Evolutionary conservation across 371 early-diverging fungal genomes (phyloP), one percentile per base, ranked within the genome.

Genomic region (Rhizopus sp.): DNA sequence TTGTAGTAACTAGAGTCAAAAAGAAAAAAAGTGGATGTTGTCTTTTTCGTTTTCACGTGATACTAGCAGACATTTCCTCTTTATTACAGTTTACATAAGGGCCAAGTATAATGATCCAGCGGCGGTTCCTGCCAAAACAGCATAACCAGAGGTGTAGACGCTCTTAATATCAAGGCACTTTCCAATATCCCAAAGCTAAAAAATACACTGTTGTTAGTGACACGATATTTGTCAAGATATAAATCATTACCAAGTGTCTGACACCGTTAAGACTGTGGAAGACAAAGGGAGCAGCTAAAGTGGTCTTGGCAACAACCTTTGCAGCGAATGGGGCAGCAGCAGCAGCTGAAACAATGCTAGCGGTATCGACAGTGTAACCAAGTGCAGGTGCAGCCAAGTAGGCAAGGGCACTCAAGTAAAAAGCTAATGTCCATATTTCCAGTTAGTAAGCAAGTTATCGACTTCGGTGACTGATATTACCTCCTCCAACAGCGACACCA

Each of bases 231-330:
- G 23, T 23, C 23, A 23, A 23, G 2, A 23, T 35, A 33, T n/a
- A 49, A 16, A 47, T 39, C 55, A 23, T 70, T 63, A 64, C 86
- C 91, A 96, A 84, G 70, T 94, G 95, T 60, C 96, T 87, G 51
- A 96, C 63, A 53, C 96, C 96, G 73, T 91, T 93, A 64, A 92
- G 81, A 42, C 83, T 64, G 79, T 97, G 96, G 87, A 80, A 97
- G 57, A 87, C 84, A 65, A 92, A 85, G 31, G 94, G 90, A 54
- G 71, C 61, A 40, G 90, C 88, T 51, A 93, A 37, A 39, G 81
- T 64, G 41, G 71, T 47, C 68, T 77, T 80, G 29, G 70, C 70
- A 48, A 59, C 51, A 10, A 77, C 62, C 67, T 77, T 77, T 29
- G 60, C 67, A 53, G 74, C 78, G 46, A 75, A 67, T 37, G 81